These are phyloP conservation scores for Elsinoe perseae DNA, from an alignment of 2,329 filamentous ascomycete genomes.

Conservation along the genomic window DNA sequence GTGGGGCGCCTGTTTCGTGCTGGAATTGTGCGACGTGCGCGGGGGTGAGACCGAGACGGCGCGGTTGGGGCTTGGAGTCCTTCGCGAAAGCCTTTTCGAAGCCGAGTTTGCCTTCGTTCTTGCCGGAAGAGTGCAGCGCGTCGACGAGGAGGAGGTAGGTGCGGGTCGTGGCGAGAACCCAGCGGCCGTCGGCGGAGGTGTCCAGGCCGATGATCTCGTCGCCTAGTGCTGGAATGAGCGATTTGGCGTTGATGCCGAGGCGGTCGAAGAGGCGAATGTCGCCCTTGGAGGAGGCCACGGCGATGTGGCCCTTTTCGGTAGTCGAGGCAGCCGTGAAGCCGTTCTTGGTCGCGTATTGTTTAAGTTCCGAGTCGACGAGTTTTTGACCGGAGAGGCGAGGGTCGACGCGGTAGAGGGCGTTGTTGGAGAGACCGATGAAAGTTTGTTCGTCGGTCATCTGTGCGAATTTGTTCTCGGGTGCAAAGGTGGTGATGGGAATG, in stretches of 20 bases:
- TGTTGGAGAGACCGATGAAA: slow-evolving; percentile 86
- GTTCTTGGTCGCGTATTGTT: slow-evolving; percentile 95
- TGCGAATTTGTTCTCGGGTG: slow-evolving; percentile 92
- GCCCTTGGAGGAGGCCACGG: slow-evolving; percentile 94
- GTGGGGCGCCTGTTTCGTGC: slow-evolving; percentile 80
- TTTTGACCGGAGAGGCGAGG: slow-evolving; percentile 85
- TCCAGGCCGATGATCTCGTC: slow-evolving; percentile 93
- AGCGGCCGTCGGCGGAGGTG: slow-evolving; percentile 89
- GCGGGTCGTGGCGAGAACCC: slow-evolving; percentile 87
- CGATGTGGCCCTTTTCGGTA: slow-evolving; percentile 93
- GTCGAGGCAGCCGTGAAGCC: slow-evolving; percentile 92
- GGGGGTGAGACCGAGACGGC: slow-evolving; percentile 79
- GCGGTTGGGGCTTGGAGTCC: slow-evolving; percentile 86
- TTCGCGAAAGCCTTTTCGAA: slow-evolving; percentile 92
- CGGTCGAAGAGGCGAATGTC: slow-evolving; percentile 95
- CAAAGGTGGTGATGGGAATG: slow-evolving; percentile 85
- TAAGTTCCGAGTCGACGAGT: slow-evolving; percentile 83
- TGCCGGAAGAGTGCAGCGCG: slow-evolving; percentile 79
- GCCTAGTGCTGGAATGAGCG: slow-evolving; percentile 87
- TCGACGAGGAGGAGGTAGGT: slow-evolving; percentile 95
- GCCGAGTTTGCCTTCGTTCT: slow-evolving; percentile 95
- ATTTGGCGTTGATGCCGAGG: slow-evolving; percentile 94
- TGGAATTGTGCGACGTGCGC: slow-evolving; percentile 95
- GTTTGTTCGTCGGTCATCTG: slow-evolving; percentile 95
- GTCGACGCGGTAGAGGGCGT: slow-evolving; percentile 88